Percentiles rank a stretch among this genome's conserved stretches.
phyloP scores from a whole-genome alignment of 1,284 basidiomycete genomes.

The Irpex sp. region DNA sequence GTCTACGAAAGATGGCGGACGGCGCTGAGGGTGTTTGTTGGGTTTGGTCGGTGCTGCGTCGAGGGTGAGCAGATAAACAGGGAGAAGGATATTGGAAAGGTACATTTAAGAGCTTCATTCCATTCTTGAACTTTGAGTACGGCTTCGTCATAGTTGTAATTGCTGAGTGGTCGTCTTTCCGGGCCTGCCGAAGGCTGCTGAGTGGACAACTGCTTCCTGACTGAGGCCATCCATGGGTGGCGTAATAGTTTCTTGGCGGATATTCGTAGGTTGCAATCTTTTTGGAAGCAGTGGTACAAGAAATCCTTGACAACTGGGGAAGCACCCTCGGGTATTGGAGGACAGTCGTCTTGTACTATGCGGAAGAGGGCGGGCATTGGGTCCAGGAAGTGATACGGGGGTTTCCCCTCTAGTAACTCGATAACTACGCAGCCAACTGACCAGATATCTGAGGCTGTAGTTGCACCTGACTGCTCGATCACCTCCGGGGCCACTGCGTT shows the following conservation, averaged over 20 bases:
- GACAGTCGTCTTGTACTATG: conserved; percentile 96
- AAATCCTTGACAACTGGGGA: conserved; percentile 96
- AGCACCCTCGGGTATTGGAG: conserved; percentile 92
- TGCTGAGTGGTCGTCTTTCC: conserved; percentile 56
- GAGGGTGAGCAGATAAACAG: conserved; percentile 1
- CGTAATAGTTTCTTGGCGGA: conserved; percentile 89
- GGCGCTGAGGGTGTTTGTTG: conserved; percentile 51
- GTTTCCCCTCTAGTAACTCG: conserved; percentile 92
- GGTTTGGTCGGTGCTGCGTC: conserved; percentile 38
- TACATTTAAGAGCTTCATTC: conserved; percentile 95
- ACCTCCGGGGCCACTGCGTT: conserved; percentile 91
- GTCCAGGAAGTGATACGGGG: conserved; percentile 93
- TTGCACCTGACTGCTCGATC: conserved; percentile 95
- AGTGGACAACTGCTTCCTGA: conserved; percentile 67
- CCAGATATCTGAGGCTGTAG: conserved; percentile 97
- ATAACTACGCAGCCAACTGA: conserved; percentile 87
- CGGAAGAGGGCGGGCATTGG: conserved; percentile 98
- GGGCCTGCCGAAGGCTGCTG: conserved; percentile 34
- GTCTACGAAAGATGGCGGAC: conserved; percentile 31
- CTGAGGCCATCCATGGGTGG: conserved; percentile 95
- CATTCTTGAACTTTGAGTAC: conserved; percentile 96
- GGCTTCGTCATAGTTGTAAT: conserved; percentile 90
- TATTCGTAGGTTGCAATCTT: conserved; percentile 92
- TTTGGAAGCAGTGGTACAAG: conserved; percentile 96
- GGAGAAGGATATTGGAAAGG: conserved; percentile 22